Base-by-base conservation (phyloP, 352 stramenopile genomes). In the Phytophthora fragariaefolia region DNA sequence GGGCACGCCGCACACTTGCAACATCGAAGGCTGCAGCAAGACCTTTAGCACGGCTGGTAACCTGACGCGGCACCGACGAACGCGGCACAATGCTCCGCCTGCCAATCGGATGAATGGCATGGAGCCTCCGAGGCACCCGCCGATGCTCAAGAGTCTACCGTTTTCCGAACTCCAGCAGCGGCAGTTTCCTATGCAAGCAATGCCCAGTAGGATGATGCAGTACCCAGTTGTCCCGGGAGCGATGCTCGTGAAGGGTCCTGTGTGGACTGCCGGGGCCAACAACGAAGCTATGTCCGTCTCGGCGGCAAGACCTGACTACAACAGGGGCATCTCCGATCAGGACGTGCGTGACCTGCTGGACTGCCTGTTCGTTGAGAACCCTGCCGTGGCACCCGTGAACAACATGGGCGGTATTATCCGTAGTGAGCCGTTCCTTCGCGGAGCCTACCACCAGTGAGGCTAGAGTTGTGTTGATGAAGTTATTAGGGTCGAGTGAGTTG, bases 31-130 rank as follows among this genome's bases (percentile, higher is more conserved):
- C 30, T 87, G 80, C 49, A 63, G 69, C 49, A 85, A 85, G 60
- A 84, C 74, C 12, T 89, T 89, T 52, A 87, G 78, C 62, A 87
- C 80, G 40, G 70, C 74, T 7, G 78, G 78, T 6, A 89, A 89
- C 58, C 62, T 89, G 48, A 86, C 81, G 2, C 78, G 79, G 13
- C 81, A 89, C 47, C 73, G 80, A 55, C 82, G 80, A 55, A 79
- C 75, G 43, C 76, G 83, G 43, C 80, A 85, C 68, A 76, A 75
- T 56, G 48, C 52, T 1, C 56, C 56, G 1, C 61, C 62, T 17
- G 15, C 6, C 22, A 47, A 58, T 27, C 61, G 56, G 8, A 26
- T 47, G 13, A 17, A 47, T 10, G 45, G 32, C 26, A 53, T 66
- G 28, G 58, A 63, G 12, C 10, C 23, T 0, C 48, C 51, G 42